These are phyloP conservation scores for Sporothrix variecibatus DNA, from an alignment of 2,329 filamentous ascomycete genomes.

Conservation along the genomic window DNA sequence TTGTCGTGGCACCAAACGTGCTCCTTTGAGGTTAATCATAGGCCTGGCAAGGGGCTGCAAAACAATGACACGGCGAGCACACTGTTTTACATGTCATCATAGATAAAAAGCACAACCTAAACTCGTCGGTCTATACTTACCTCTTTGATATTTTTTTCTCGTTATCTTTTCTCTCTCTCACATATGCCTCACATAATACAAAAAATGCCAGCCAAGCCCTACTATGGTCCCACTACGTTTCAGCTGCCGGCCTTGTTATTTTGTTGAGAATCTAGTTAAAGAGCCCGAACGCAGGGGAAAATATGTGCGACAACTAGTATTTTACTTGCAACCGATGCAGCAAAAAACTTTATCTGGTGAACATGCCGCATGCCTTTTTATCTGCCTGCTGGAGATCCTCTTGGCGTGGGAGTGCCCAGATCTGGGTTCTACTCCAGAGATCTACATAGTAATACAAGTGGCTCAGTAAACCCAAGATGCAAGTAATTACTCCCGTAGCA, in stretches of 20 bases:
- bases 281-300: neutral
- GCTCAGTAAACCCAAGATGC: neutral
- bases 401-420: neutral
- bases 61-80: neutral
- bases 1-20: slow-evolving; percentile 13
- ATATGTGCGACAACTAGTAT: neutral
- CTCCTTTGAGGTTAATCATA: neutral
- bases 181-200: neutral
- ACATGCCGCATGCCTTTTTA: neutral
- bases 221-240: neutral
- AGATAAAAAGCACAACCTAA: neutral
- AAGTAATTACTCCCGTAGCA: neutral
- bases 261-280: neutral
- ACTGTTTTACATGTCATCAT: neutral
- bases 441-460: neutral
- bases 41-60: neutral
- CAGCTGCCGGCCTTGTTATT: neutral
- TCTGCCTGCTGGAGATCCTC: neutral
- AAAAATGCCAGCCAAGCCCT: neutral
- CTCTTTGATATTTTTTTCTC: neutral
- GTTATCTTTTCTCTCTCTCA: neutral
- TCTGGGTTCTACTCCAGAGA: neutral
- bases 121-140: neutral
- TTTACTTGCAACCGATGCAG: neutral
- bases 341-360: neutral